These are phyloP conservation scores for Nissolia schottii DNA, from an alignment of 306 rosid genomes.

Conservation along the genomic window DNA sequence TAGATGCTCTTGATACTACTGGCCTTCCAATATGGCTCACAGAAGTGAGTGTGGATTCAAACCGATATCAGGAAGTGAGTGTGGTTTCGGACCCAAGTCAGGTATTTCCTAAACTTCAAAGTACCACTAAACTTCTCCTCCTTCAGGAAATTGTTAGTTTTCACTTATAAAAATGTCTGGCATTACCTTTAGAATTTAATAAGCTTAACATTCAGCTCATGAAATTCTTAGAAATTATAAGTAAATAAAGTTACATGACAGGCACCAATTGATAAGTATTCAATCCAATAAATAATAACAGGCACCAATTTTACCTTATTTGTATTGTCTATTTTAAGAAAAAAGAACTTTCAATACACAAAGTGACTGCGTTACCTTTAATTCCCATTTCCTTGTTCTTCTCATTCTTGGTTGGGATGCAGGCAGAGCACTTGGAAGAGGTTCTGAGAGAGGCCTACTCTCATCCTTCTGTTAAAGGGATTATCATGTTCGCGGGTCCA, in stretches of 20 bases:
- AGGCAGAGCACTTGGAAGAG: slow-evolving; percentile 67
- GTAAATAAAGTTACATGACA: not conserved
- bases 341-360: not conserved
- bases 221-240: not conserved
- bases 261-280: not conserved
- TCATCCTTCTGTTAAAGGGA: slow-evolving; percentile 74
- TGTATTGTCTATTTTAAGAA: not conserved
- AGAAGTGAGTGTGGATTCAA: slow-evolving; percentile 40
- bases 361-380: not conserved
- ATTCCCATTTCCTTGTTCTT: not conserved
- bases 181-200: not conserved
- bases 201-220: not conserved
- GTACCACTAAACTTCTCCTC: not conserved
- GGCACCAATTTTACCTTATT: not conserved
- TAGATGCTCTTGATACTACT: slow-evolving; percentile 47
- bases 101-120: slow-evolving; percentile 31
- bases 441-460: slow-evolving; percentile 64
- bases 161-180: not conserved
- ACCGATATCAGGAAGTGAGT: slow-evolving; percentile 55
- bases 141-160: not conserved
- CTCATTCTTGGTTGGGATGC: not conserved
- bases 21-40: slow-evolving; percentile 73
- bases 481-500: slow-evolving; percentile 74
- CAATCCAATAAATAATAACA: not conserved
- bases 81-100: slow-evolving; percentile 34